Conservation (phyloP, 179 eudicot species). For the Kewa caespitosa region DNA sequence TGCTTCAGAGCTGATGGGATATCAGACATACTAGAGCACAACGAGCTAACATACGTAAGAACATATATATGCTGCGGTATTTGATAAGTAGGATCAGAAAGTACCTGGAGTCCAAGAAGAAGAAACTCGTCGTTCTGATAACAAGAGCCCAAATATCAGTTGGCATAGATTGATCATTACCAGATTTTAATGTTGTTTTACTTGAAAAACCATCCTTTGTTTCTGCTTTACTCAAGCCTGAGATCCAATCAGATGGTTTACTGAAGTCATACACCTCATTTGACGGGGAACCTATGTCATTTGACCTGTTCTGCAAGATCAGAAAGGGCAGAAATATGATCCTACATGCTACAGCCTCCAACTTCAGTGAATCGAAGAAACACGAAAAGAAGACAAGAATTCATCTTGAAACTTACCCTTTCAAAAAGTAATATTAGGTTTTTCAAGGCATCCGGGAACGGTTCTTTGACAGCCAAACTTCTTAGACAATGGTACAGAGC, state of each 20-base stretch:
- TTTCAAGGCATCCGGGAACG: conserved; percentile 85
- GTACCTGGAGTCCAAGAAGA: conserved; percentile 71
- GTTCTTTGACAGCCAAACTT: conserved; percentile 88
- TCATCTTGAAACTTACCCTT: conserved; percentile 47
- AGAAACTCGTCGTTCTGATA: conserved; percentile 72
- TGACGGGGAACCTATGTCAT: conserved; percentile 45
- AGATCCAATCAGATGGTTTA: conserved; percentile 57
- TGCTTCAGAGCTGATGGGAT: background rate
- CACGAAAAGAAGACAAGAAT: background rate
- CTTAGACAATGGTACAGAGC: conserved; percentile 85
- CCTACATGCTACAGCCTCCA: too few species aligned
- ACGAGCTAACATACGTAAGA: too few species aligned
- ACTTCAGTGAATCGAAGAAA: too few species aligned
- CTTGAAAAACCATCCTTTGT: conserved; percentile 24
- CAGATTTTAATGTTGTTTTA: conserved; percentile 21
- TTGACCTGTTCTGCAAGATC: conserved; percentile 76
- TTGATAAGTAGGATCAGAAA: background rate
- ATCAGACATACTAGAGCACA: background rate
- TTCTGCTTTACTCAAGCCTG: conserved; percentile 14
- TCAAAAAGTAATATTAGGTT: conserved; percentile 76
- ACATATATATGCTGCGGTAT: too few species aligned
- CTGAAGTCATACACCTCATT: conserved; percentile 43
- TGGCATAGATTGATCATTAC: conserved; percentile 24
- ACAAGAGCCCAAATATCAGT: conserved; percentile 60
- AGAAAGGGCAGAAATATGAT: conserved; percentile 17